Evolutionary conservation across 345 rosid species (phyloP).

Genomic region (Passiflora organensis): DNA sequence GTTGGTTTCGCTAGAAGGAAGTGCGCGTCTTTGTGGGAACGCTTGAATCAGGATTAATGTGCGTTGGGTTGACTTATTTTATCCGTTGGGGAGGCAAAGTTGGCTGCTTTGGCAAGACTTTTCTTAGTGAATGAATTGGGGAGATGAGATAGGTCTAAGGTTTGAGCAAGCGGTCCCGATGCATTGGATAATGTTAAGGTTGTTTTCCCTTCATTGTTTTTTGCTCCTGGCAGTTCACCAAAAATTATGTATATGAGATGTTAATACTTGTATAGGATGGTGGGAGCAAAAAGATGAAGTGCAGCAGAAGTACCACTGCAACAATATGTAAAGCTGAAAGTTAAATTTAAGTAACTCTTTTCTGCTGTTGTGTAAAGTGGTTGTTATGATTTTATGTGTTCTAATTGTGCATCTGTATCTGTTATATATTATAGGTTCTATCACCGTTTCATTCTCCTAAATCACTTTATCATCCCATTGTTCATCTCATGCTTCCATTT

Average conservation of each 20-base stretch:
- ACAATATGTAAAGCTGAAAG: not conserved
- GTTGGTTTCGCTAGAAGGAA: constrained; percentile 84
- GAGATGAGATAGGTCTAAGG: not conserved
- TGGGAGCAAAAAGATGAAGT: constrained; percentile 28
- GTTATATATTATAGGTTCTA: too few relatives aligned
- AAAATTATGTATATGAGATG: constrained; percentile 12
- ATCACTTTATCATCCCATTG: too few relatives aligned
- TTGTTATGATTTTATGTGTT: not conserved
- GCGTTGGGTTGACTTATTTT: constrained; percentile 14
- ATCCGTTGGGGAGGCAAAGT: not conserved
- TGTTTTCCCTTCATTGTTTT: constrained; percentile 19
- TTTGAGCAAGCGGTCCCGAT: not conserved
- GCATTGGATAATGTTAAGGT: too few relatives aligned
- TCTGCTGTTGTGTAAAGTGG: not conserved
- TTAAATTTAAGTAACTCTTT: not conserved
- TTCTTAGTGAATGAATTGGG: too few relatives aligned
- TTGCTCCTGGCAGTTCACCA: constrained; percentile 8
- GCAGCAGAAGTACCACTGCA: not conserved
- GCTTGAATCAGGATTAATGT: constrained; percentile 41
- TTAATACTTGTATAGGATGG: not conserved
- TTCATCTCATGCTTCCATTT: too few relatives aligned
- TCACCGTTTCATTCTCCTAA: not conserved
- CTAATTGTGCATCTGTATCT: not conserved
- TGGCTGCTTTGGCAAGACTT: not conserved
- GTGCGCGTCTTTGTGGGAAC: constrained; percentile 83